Conservation (phyloP, 495 filamentous ascomycete species). For the Hypomontagnella submonticulosa region DNA sequence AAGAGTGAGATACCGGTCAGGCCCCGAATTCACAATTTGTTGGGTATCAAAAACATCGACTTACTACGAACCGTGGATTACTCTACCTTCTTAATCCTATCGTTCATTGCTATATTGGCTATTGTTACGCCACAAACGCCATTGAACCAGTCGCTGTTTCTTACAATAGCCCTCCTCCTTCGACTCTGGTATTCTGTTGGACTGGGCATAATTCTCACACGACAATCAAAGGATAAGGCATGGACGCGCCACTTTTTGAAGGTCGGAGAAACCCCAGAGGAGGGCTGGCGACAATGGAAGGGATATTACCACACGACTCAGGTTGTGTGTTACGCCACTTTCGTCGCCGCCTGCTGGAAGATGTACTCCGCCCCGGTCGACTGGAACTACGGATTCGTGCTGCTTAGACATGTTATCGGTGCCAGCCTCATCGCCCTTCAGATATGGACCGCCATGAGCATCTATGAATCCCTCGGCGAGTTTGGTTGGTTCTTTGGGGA, state of each 20-base stretch:
- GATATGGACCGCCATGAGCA: conserved; percentile 91
- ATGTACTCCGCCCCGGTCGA: conserved; percentile 88
- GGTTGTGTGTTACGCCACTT: conserved; percentile 86
- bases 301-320: conserved; percentile 93
- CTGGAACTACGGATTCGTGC: conserved; percentile 83
- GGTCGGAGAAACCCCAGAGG: conserved; percentile 86
- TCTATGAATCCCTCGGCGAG: conserved; percentile 95
- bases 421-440: conserved; percentile 84
- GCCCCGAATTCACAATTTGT: conserved; percentile 77
- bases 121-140: conserved; percentile 80
- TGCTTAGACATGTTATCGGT: conserved; percentile 89
- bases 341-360: conserved; percentile 94
- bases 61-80: conserved; percentile 86
- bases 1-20: conserved; percentile 50
- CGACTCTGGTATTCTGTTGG: conserved; percentile 93
- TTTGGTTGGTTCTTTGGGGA: conserved; percentile 99
- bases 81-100: conserved; percentile 76
- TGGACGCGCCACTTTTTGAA: conserved; percentile 99
- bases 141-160: conserved; percentile 78
- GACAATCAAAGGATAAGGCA: conserved; percentile 86
- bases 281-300: conserved; percentile 99
- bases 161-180: conserved; percentile 82
- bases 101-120: conserved; percentile 78
- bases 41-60: conserved; percentile 86
- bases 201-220: conserved; percentile 83